Conservation (phyloP, 257 asterid species). For the Solanum bukasovii region DNA sequence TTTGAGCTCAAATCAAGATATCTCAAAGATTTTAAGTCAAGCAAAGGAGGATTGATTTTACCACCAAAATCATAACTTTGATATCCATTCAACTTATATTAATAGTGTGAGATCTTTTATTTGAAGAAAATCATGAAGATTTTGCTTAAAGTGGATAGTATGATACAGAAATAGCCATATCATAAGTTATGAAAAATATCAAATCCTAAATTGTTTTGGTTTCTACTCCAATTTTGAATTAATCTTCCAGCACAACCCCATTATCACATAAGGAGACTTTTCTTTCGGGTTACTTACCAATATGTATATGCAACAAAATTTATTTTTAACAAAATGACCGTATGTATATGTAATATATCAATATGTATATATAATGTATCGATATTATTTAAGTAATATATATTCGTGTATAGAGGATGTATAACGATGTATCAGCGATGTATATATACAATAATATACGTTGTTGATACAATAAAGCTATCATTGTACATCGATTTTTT, state of each 20-base stretch:
- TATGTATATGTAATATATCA: too few species aligned
- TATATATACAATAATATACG: too few species aligned
- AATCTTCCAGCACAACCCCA: not conserved
- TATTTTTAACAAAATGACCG: not conserved
- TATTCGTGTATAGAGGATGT: too few species aligned
- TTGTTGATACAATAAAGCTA: not conserved
- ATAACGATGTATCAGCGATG: too few species aligned
- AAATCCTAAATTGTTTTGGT: not conserved
- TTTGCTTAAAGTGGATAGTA: too few species aligned
- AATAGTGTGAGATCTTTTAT: not conserved
- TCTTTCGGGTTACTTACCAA: not conserved
- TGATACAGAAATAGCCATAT: too few species aligned
- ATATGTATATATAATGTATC: too few species aligned
- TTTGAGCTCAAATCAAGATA: not conserved
- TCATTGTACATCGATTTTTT: too few species aligned
- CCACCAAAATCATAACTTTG: not conserved
- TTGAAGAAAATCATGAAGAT: not conserved
- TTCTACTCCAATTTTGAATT: not conserved
- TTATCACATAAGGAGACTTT: not conserved
- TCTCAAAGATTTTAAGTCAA: not conserved
- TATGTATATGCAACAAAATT: not conserved
- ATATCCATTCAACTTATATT: not conserved
- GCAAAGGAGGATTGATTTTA: not conserved
- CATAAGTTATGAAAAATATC: not conserved
- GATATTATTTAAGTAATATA: too few species aligned